phyloP scores from a whole-genome alignment of 1,139 yeast genomes.

The Candida dubliniensis region DNA sequence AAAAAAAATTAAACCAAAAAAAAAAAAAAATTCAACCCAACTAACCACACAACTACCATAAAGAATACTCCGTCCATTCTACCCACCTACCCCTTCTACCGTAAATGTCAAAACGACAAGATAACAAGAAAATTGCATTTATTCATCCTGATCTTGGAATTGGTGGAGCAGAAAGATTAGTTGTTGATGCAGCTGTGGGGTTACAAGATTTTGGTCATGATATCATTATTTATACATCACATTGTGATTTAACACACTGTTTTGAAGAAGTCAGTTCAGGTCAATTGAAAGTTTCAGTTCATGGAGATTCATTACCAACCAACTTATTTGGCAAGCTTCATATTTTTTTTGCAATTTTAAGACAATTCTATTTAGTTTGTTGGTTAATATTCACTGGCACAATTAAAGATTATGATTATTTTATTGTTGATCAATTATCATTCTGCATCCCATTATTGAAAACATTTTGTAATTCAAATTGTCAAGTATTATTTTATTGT shows the following conservation, averaged over 20 bases:
- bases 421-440: conserved; percentile 85
- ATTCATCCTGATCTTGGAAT: conserved; percentile 96
- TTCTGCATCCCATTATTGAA: conserved; percentile 78
- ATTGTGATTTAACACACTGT: conserved; percentile 82
- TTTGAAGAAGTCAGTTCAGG: conserved; percentile 79
- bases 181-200: conserved; percentile 93
- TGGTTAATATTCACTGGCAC: conserved; percentile 51
- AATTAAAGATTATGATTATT: conserved; percentile 58
- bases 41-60: too few relatives aligned
- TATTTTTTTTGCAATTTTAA: conserved; percentile 77
- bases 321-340: conserved; percentile 63
- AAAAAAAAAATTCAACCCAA: too few relatives aligned
- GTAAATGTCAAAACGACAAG: not conserved
- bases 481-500: conserved; percentile 75
- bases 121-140: conserved; percentile 57
- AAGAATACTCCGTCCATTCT: too few relatives aligned
- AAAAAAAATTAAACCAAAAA: too few relatives aligned
- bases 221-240: conserved; percentile 78
- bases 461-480: conserved; percentile 41
- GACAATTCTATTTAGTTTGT: conserved; percentile 72
- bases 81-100: too few relatives aligned
- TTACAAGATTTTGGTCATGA: conserved; percentile 68
- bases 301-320: conserved; percentile 84
- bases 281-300: conserved; percentile 60
- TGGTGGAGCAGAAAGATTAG: conserved; percentile 94